Base-by-base conservation (phyloP, 495 filamentous ascomycete genomes). In the Lichenothelia convexa region DNA sequence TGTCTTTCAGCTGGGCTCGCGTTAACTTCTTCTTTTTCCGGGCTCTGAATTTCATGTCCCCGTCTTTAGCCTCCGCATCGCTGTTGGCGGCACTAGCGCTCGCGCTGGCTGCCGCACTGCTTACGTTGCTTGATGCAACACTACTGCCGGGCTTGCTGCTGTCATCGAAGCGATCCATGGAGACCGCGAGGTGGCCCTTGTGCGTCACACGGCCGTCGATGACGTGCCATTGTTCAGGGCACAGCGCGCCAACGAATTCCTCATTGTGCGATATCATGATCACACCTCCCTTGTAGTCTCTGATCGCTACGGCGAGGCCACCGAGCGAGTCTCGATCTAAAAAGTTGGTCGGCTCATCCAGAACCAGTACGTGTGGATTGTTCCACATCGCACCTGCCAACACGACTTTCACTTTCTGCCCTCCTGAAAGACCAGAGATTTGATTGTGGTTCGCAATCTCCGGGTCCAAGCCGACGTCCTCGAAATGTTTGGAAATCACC, bases 21-120 rank as follows among this genome's bases (percentile, higher is more conserved):
- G 89, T 97, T 71, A 92, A 66, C 81, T 97, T 97, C 75, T 87
- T 93, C 78, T 93, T 94, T 68, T 82, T 82, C 67, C 86, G 84
- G 49, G 84, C 69, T 54, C 75, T 77, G 73, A 97, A 97, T 57
- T 89, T 84, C 63, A 97, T 69, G 12, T 83, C 71, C 15, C 68
- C 69, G 21, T 64, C 66, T 39, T 83, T 44, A 16, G 52, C 86
- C 58, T 95, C 91, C 3, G 65, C 79, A 6, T 80, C 89, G 30
- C 69, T 76, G 63, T 91, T 93, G 30, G 77, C 82, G 8, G 86
- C 83, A 12, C 17, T 18, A 22, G 35, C 46, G 27, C 24, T 15
- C 4, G 71, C 71, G 33, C 64, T 70, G 36, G 67, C 67, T 4
- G 59, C 63, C 0, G 70, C 69, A 20, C 63, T 64, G 40, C 55